phyloP scores from a whole-genome alignment of 352 stramenopile genomes.

The Phytophthora podocarpi region DNA sequence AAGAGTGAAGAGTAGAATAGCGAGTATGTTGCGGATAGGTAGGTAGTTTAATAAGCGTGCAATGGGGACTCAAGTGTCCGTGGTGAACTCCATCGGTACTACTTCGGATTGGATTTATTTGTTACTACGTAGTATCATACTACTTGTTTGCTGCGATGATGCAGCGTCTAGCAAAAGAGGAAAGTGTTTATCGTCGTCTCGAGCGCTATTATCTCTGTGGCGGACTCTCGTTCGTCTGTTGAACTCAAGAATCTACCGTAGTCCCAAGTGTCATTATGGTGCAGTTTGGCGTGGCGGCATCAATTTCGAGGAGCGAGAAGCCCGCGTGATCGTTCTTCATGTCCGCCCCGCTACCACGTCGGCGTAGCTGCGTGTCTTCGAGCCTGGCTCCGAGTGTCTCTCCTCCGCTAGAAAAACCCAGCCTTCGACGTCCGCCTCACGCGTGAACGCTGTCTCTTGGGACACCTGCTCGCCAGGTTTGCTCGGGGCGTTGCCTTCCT shows the following conservation, averaged over 20 bases:
- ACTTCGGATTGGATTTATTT: slow-evolving; percentile 22
- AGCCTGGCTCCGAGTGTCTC: slow-evolving; percentile 13
- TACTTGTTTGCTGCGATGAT: slow-evolving; percentile 1
- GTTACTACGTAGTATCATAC: slow-evolving; percentile 4
- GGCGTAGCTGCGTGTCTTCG: slow-evolving; percentile 45
- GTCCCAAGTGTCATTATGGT: background rate
- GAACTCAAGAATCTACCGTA: background rate
- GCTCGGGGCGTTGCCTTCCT: slow-evolving; percentile 7
- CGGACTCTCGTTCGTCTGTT: background rate
- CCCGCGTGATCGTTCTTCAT: slow-evolving; percentile 4
- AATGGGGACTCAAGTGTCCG: slow-evolving; percentile 2
- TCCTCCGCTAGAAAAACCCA: slow-evolving; percentile 56
- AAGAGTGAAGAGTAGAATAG: slow-evolving; percentile 62
- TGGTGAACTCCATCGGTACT: slow-evolving; percentile 1
- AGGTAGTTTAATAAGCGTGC: slow-evolving; percentile 30
- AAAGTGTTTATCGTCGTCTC: slow-evolving; percentile 11
- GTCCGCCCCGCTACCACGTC: slow-evolving; percentile 44
- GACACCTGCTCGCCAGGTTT: slow-evolving; percentile 26
- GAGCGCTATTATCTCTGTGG: slow-evolving; percentile 5
- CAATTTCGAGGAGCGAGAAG: background rate
- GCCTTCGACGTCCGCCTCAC: slow-evolving; percentile 46
- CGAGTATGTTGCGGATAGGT: slow-evolving; percentile 9
- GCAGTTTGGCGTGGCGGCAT: background rate
- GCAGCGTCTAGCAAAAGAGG: slow-evolving; percentile 9
- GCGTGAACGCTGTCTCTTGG: slow-evolving; percentile 40